These are phyloP conservation scores for Dunaliella sp. DNA, from an alignment of 139 green algal species.

Conservation along the genomic window DNA sequence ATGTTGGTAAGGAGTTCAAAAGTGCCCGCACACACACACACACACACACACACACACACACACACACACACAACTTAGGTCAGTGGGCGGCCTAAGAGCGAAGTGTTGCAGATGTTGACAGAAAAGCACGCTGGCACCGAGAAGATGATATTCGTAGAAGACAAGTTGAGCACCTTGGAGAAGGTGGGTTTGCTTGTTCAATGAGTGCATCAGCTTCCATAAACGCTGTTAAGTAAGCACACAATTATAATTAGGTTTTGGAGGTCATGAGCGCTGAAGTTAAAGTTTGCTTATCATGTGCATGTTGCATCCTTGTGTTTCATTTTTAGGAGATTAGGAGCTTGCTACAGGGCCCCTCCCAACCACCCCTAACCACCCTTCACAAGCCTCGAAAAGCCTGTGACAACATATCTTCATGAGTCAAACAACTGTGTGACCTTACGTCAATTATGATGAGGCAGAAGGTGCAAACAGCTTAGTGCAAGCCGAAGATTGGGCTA, in stretches of 20 bases:
- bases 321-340: background rate
- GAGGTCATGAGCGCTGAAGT: background rate
- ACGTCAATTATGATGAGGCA: too few relatives aligned
- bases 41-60: too few relatives aligned
- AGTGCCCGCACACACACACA: too few relatives aligned
- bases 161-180: constrained; percentile 86
- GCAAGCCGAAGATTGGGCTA: too few relatives aligned
- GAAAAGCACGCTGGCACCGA: constrained; percentile 47
- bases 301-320: too few relatives aligned
- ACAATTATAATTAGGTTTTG: background rate
- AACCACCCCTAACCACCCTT: background rate
- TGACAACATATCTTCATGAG: too few relatives aligned
- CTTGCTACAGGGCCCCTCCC: background rate
- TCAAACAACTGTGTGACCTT: too few relatives aligned
- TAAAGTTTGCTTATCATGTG: background rate
- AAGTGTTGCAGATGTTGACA: constrained; percentile 69
- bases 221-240: background rate
- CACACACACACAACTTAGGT: too few relatives aligned
- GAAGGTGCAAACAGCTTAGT: too few relatives aligned
- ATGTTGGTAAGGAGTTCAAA: too few relatives aligned
- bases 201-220: background rate
- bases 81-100: constrained; percentile 74
- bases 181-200: constrained; percentile 61
- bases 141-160: constrained; percentile 83
- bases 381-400: too few relatives aligned